Evolutionary conservation across 1,284 basidiomycete species (phyloP).

Genomic region (Ganoderma resinaceum): DNA sequence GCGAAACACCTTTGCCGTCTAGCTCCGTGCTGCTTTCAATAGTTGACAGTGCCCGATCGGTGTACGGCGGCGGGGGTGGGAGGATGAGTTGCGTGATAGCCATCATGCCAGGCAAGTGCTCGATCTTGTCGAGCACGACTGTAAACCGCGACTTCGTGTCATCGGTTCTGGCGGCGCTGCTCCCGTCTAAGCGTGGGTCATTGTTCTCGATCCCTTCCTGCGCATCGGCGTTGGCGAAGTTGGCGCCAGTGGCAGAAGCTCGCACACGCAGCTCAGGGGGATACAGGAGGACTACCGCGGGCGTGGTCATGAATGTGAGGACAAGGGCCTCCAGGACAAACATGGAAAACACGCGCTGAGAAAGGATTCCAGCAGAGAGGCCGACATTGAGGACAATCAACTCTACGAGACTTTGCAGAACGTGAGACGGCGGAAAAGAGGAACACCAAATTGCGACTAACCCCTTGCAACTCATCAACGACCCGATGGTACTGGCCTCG

Average conservation of each 20-base stretch:
- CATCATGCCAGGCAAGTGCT: slow-evolving; percentile 84
- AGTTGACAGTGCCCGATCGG: neutral
- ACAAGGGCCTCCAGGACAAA: slow-evolving; percentile 90
- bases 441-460: slow-evolving; percentile 35
- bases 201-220: slow-evolving; percentile 15
- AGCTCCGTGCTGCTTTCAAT: neutral
- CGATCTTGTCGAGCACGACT: slow-evolving; percentile 90
- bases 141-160: slow-evolving; percentile 67
- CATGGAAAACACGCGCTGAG: slow-evolving; percentile 80
- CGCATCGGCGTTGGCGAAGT: slow-evolving; percentile 49
- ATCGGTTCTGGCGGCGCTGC: slow-evolving; percentile 29
- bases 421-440: neutral
- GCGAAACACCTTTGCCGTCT: slow-evolving; percentile 15
- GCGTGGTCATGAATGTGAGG: slow-evolving; percentile 91
- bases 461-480: slow-evolving; percentile 80
- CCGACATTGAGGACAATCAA: slow-evolving; percentile 80
- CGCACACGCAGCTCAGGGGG: slow-evolving; percentile 68
- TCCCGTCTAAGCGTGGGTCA: neutral
- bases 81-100: slow-evolving; percentile 71
- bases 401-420: slow-evolving; percentile 49
- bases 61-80: slow-evolving; percentile 41
- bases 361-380: slow-evolving; percentile 72
- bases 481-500: slow-evolving; percentile 71
- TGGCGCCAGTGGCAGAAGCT: slow-evolving; percentile 51
- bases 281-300: slow-evolving; percentile 81